Base-by-base conservation (phyloP, 2,329 filamentous ascomycete genomes). In the Ophidiomyces ophidiicola region DNA sequence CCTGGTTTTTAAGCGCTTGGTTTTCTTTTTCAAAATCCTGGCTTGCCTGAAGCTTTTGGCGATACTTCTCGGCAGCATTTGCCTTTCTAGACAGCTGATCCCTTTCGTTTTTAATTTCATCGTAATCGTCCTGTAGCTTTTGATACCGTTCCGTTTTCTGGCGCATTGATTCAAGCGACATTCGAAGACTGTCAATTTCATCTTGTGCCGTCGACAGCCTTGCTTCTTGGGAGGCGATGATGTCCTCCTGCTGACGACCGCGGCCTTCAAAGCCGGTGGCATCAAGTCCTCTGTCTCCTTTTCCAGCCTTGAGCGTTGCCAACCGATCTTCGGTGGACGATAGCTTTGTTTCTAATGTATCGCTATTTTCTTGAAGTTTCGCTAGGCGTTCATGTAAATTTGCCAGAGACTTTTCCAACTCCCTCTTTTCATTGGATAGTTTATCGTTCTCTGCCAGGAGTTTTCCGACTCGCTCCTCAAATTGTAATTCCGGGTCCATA, bases 201-300 rank as follows among this genome's bases (percentile, higher is more conserved):
- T 63, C 56, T 42, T 67, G 60, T 20, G 60, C 50, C 21, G 70
- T 65, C 41, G 80, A 72, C 7, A 79, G 60, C 48, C 82, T 72
- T 14, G 71, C 69, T 55, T 87, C 82, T 48, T 84, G 73, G 17
- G 68, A 71, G 26, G 76, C 75, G 52, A 87, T 86, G 35, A 84
- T 66, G 42, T 79, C 70, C n/a, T 32, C 36, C 20, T 39, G 37
- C 55, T 83, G 78, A 66, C 48, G 80, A 61, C 44, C 42, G 6
- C 37, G 37, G 25, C 35, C 68, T 59, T 58, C 60, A 24, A 63
- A 43, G 1, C 57, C 58, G 47, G 58, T 63, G 36, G 54, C 56
- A 45, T 58, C 61, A 62, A 69, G 53, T 62, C 72, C 56, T 63
- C 57, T 42, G 31, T 64, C 62, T 6, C 59, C 62, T 38, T 65